Evolutionary conservation across 2,329 filamentous ascomycete species (phyloP).

Genomic region (Tolypocladium guangdongense): DNA sequence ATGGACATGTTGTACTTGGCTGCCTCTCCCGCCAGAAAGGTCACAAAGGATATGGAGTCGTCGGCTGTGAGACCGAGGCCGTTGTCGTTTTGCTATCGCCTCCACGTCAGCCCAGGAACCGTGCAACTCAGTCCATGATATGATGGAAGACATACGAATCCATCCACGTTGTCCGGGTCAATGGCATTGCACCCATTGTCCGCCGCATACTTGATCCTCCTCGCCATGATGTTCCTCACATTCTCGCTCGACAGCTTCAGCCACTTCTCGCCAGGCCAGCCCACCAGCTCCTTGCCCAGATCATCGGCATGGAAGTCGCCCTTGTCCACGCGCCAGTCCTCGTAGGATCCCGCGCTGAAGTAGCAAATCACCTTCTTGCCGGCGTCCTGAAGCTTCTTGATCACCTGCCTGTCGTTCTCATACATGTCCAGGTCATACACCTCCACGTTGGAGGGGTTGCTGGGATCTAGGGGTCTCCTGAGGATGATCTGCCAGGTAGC

Average conservation of each 20-base stretch:
- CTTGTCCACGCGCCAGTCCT: constrained; percentile 50
- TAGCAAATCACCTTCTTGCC: constrained; percentile 61
- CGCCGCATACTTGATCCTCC: constrained; percentile 46
- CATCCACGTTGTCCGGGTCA: constrained; percentile 63
- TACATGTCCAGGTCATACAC: constrained; percentile 42
- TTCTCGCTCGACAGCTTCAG: constrained; percentile 44
- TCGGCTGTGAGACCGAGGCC: constrained; percentile 47
- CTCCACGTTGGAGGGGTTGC: constrained; percentile 34
- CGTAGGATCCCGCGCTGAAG: constrained; percentile 61
- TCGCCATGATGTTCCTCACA: constrained; percentile 54
- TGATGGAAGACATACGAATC: constrained; percentile 29
- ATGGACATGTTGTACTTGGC: constrained; percentile 43
- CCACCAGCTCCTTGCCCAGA: constrained; percentile 45
- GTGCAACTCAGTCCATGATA: too few species aligned
- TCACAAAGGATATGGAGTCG: constrained; percentile 48
- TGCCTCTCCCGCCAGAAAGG: constrained; percentile 47
- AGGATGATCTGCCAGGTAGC: constrained; percentile 54
- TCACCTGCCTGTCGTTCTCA: constrained; percentile 31
- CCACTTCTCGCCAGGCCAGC: constrained; percentile 60
- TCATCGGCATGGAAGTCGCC: constrained; percentile 42
- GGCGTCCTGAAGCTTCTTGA: constrained; percentile 45
- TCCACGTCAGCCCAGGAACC: not conserved
- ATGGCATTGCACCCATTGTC: constrained; percentile 57
- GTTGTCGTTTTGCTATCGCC: constrained; percentile 43
- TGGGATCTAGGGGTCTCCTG: constrained; percentile 27